Evolutionary conservation across 2,329 filamentous ascomycete genomes (phyloP), one percentile per base, ranked within the genome.

Genomic region (Dactylellina parvicollis): DNA sequence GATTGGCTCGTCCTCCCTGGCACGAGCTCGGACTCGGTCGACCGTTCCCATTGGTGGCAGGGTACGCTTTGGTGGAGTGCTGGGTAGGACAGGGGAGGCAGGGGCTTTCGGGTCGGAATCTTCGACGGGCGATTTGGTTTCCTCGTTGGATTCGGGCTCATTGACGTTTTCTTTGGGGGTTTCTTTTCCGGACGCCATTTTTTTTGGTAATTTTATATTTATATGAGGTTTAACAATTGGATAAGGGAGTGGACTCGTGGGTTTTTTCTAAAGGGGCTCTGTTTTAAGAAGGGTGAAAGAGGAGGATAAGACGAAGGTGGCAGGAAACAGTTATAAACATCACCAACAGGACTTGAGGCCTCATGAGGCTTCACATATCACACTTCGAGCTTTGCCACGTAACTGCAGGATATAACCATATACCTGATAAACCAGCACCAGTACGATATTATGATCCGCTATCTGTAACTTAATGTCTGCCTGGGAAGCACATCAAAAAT

Each of bases 1-100:
- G 22, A 72, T 28, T 0, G 66, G 57, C 14, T 26, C 59, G 32
- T 72, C 67, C 28, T 71, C 66, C 18, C 56, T 49, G 22, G 49
- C 30, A 3, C 66, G 50, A 26, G 32, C 38, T 12, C 66, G 38
- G 24, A 26, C 46, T 8, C 57, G 49, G 3, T 71, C 66, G 10
- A 60, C 46, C 2, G 57, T 62, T 7, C 56, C 66, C 16, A 34
- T 56, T 8, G 57, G 50, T 22, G 56, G 56, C 2, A 61, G 42
- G n/a, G 62, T 59, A 20, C 59, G 38, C 1, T 12, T 18, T 1
- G 50, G 64, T 50, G 26, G 64, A 46, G 50, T 69, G 64, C 32
- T 69, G 8, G 59, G 62, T 7, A 9, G 16, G 49, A 36, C 38
- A 36, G 49, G 38, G 47, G 60, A 47, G 24, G 18, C 42, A 12